Conservation (phyloP, 208 protist species). For the Leishmania martiniquensis region DNA sequence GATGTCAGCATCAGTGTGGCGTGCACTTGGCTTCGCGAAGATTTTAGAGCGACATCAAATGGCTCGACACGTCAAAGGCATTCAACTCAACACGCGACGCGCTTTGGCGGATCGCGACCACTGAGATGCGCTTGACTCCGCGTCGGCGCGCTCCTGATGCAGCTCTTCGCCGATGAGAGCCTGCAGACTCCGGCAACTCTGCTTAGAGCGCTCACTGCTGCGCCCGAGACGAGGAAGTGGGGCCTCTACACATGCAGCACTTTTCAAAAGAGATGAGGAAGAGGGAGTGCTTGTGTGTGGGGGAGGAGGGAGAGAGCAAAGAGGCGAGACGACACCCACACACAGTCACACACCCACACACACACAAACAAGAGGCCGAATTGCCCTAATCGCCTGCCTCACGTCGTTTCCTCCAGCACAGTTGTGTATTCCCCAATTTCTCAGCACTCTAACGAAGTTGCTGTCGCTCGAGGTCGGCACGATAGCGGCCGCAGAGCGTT, state of each 20-base stretch:
- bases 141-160: background rate
- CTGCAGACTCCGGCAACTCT: background rate
- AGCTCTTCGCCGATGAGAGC: background rate
- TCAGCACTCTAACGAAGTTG: background rate
- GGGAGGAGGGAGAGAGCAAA: too few relatives aligned
- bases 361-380: background rate
- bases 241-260: background rate
- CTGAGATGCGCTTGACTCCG: background rate
- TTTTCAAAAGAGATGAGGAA: background rate
- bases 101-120: background rate
- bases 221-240: background rate
- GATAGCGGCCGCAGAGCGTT: too few relatives aligned
- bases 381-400: background rate
- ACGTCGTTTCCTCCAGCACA: background rate
- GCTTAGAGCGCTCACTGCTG: background rate
- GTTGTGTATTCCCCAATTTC: too few relatives aligned
- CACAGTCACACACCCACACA: too few relatives aligned
- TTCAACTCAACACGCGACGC: background rate
- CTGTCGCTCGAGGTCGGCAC: too few relatives aligned
- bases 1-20: background rate
- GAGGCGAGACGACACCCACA: too few relatives aligned
- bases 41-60: background rate
- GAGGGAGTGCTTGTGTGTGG: too few relatives aligned
- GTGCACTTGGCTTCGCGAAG: background rate
- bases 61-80: background rate